These are phyloP conservation scores for Saksenaea oblongispora DNA, from an alignment of 371 early-diverging fungal genomes.

Conservation along the genomic window DNA sequence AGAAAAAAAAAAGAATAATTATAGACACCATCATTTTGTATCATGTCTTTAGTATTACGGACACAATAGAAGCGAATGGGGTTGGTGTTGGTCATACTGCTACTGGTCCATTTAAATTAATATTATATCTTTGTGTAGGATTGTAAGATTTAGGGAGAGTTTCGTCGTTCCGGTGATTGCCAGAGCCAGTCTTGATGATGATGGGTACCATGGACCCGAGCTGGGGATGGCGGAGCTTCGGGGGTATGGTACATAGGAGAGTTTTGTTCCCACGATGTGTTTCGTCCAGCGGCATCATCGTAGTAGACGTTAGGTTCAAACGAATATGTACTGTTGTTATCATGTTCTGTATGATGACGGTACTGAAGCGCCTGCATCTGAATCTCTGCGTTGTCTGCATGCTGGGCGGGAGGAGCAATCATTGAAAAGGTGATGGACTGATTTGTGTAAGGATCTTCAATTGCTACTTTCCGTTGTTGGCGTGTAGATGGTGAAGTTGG, in stretches of 20 bases:
- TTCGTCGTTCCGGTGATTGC: conserved; percentile 20
- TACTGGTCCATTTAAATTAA: too few relatives aligned
- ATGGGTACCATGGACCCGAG: conserved; percentile 18
- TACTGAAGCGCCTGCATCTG: conserved; percentile 10
- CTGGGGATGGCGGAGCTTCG: conserved; percentile 7
- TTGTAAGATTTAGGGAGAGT: neutral
- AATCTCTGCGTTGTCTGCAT: neutral
- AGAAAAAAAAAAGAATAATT: neutral
- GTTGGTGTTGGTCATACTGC: neutral
- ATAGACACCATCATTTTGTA: neutral
- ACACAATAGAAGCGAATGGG: neutral
- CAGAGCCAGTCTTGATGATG: conserved; percentile 17
- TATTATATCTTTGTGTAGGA: too few relatives aligned
- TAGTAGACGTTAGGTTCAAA: conserved; percentile 12
- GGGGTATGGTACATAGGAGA: neutral
- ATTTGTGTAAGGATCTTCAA: conserved; percentile 41
- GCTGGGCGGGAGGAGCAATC: conserved; percentile 19
- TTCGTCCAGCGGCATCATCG: conserved; percentile 12
- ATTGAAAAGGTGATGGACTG: conserved; percentile 44
- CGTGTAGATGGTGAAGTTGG: neutral
- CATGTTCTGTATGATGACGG: conserved; percentile 10
- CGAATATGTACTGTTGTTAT: neutral
- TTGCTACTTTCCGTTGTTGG: conserved; percentile 20
- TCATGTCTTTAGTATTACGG: neutral
- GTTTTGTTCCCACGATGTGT: neutral